These are phyloP conservation scores for Cercospora sp. DNA, from an alignment of 2,329 filamentous ascomycete genomes.

Conservation along the genomic window DNA sequence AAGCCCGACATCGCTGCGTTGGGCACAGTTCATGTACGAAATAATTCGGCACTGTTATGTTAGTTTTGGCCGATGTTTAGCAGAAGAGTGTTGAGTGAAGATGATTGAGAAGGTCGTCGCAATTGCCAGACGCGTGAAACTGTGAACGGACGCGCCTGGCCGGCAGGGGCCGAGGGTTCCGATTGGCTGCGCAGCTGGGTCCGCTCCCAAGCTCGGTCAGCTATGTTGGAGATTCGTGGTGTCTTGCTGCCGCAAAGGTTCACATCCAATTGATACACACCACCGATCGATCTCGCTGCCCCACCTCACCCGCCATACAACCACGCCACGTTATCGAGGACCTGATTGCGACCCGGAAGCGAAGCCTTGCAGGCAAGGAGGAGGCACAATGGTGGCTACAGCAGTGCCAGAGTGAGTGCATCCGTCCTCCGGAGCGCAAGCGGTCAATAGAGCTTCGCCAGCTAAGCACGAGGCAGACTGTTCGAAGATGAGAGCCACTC, in stretches of 20 bases:
- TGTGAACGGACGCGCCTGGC: background rate
- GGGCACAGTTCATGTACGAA: background rate
- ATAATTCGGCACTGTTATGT: background rate
- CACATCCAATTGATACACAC: background rate
- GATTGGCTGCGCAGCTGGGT: slow-evolving; percentile 4
- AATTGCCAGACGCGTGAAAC: background rate
- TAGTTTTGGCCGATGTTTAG: background rate
- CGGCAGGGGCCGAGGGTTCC: background rate
- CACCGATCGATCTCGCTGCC: background rate
- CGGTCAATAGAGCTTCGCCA: slow-evolving; percentile 13
- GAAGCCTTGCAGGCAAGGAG: background rate
- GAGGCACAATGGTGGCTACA: slow-evolving; percentile 32
- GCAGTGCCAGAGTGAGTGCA: slow-evolving; percentile 38
- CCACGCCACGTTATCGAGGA: background rate
- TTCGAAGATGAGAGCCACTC: slow-evolving; percentile 92
- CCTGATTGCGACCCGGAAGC: background rate
- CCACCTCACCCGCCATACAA: background rate
- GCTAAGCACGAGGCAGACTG: slow-evolving; percentile 60
- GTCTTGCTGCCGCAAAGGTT: slow-evolving; percentile 4
- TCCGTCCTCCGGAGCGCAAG: background rate
- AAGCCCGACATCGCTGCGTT: slow-evolving; percentile 59
- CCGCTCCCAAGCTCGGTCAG: background rate
- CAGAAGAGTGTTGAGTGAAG: background rate
- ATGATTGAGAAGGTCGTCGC: background rate
- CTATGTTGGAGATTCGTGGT: slow-evolving; percentile 17